Base-by-base conservation (phyloP, 495 filamentous ascomycete genomes). In the Annulohypoxylon stygium region DNA sequence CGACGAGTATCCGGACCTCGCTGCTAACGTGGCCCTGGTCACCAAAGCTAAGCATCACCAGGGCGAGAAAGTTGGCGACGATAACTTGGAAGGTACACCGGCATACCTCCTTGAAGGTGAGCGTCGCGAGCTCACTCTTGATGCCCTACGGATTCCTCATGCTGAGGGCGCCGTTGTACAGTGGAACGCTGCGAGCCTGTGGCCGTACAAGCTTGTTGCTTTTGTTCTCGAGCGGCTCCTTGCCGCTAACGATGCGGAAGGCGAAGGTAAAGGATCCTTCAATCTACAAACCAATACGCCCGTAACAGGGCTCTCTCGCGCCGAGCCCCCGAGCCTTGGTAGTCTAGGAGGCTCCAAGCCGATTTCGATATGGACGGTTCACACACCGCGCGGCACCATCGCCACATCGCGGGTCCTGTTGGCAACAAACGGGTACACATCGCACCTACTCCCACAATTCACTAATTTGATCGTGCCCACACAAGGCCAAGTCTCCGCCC, bases 161-260 rank as follows among this genome's bases (percentile, higher is more conserved):
- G 81, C 81, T 3, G 66, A 77, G 7, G 88, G 87, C 8, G 88
- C 83, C 11, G 75, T 89, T 20, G 65, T 86, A 53, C 77, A 81
- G 58, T 79, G 77, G 20, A 76, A 82, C 30, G 87, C 87, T 0
- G 85, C 85, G 4, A 83, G 82, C 39, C 51, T 89, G 0, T 97
- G 92, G 93, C 94, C 94, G 0, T 97, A 96, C 75, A 94, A 93
- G 75, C 86, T 94, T 16, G 88, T 96, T 7, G 83, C 89, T 0
- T 88, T 86, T 55, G 78, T 93, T 0, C 81, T 97, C 1, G 88
- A 89, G 69, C 79, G 79, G 2, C 82, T 93, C 0, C 78, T 92
- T 0, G 76, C 70, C 1, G 70, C 80, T 8, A 67, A 70, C 26
- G 78, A 71, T 0, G 5, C 1, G 30, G 30, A 60, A 37, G 51